Percentiles rank a stretch among this genome's conserved stretches.
Conservation (phyloP, 2,329 filamentous ascomycete species). For the Alternaria conjuncta region DNA sequence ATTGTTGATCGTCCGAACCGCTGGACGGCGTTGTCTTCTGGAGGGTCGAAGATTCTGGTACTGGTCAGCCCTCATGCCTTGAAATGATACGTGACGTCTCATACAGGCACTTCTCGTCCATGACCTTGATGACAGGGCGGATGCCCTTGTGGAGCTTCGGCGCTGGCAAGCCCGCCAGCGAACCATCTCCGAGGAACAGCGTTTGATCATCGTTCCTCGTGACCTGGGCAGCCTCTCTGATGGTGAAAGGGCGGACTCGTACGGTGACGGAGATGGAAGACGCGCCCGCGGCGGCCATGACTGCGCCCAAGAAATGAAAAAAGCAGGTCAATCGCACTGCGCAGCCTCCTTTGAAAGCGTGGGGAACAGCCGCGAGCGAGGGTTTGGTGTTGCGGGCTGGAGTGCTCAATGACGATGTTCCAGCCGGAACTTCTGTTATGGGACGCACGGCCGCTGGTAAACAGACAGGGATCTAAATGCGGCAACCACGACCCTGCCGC, state of each 20-base stretch:
- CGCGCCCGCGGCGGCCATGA: slow-evolving; percentile 52
- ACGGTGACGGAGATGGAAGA: slow-evolving; percentile 62
- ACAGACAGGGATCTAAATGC: slow-evolving; percentile 36
- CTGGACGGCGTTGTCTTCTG: slow-evolving; percentile 91
- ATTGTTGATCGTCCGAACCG: slow-evolving; percentile 84
- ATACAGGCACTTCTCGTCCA: slow-evolving; percentile 95
- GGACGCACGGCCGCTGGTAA: slow-evolving; percentile 29
- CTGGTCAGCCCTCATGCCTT: slow-evolving; percentile 24
- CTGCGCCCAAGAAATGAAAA: slow-evolving; percentile 23
- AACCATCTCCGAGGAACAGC: slow-evolving; percentile 95
- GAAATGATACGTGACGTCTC: slow-evolving; percentile 39
- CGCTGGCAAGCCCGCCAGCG: slow-evolving; percentile 82
- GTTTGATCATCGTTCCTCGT: slow-evolving; percentile 80
- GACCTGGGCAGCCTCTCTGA: slow-evolving; percentile 93
- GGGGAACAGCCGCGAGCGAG: slow-evolving; percentile 21
- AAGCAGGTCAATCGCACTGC: slow-evolving; percentile 14
- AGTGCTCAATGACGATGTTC: slow-evolving; percentile 34
- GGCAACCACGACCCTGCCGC: slow-evolving; percentile 30
- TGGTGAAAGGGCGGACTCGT: slow-evolving; percentile 72
- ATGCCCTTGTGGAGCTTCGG: slow-evolving; percentile 89
- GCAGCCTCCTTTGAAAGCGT: slow-evolving; percentile 15
- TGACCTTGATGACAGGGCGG: slow-evolving; percentile 89
- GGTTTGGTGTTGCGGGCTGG: slow-evolving; percentile 16
- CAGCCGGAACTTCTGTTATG: slow-evolving; percentile 23
- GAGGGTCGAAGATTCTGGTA: slow-evolving; percentile 89